phyloP scores from a whole-genome alignment of 1,284 basidiomycete genomes.

The Cystobasidiaceae sp. region DNA sequence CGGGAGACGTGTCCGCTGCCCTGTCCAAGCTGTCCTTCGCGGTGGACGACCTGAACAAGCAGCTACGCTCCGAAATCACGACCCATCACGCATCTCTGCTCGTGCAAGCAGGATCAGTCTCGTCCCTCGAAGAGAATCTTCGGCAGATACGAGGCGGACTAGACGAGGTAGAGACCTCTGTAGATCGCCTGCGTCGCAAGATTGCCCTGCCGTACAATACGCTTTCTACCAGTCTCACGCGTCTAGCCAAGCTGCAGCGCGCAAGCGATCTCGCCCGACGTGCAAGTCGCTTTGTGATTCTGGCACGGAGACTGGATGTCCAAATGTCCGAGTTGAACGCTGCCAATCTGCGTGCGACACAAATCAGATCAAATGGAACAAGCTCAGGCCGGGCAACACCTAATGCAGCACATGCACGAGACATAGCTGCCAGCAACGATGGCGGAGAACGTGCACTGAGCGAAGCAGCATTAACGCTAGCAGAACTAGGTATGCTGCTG shows the following conservation, averaged over 20 bases:
- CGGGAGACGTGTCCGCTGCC: constrained; percentile 67
- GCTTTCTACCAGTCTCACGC: constrained; percentile 62
- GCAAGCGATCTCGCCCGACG: constrained; percentile 76
- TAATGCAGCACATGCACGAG: not conserved
- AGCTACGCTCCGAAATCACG: constrained; percentile 65
- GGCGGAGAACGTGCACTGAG: constrained; percentile 65
- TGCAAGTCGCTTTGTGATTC: constrained; percentile 71
- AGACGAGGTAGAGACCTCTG: constrained; percentile 39
- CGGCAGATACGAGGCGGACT: constrained; percentile 44
- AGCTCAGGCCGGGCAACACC: not conserved
- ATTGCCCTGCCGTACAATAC: constrained; percentile 73
- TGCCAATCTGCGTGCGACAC: constrained; percentile 1
- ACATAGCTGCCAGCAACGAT: not conserved
- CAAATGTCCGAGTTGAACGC: constrained; percentile 47
- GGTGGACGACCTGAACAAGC: constrained; percentile 81
- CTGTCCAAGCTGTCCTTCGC: constrained; percentile 74
- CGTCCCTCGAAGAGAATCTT: constrained; percentile 61
- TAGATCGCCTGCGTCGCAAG: constrained; percentile 66
- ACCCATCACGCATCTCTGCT: constrained; percentile 49
- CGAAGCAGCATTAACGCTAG: constrained; percentile 82
- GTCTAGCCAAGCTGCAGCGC: constrained; percentile 69
- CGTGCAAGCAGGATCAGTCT: constrained; percentile 56
- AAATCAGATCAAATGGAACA: not conserved
- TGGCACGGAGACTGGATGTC: constrained; percentile 68
- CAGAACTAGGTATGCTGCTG: constrained; percentile 69